Base-by-base conservation (phyloP, 495 filamentous ascomycete genomes). In the Hyaloscypha hepaticicola region DNA sequence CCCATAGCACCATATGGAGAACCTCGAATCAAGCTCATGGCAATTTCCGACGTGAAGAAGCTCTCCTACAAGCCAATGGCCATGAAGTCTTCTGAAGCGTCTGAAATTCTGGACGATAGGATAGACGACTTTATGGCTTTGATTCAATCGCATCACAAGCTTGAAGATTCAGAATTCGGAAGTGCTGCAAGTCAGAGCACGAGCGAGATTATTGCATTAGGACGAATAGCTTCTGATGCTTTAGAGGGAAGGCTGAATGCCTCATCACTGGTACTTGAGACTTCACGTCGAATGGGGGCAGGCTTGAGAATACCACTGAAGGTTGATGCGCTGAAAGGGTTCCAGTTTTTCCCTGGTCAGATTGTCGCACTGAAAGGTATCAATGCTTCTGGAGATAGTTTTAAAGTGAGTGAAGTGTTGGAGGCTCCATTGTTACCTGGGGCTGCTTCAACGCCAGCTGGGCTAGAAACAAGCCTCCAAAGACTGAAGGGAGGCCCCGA, bases 341-440 rank as follows among this genome's bases (percentile, higher is more conserved):
- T 87, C 76, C 89, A 92, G 66, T 92, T 98, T 80, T 97, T 99
- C 75, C 93, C 94, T 0, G 95, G 95, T 21, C 92, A 97, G 72
- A 96, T 97, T 55, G 89, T 96, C 22, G 95, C 93, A 9, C 77
- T 97, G 19, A 81, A 82, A 41, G 95, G 95, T 9, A 90, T 89
- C 70, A 98, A 98, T 71, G 87, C 92, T 6, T 90, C 90, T 19
- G 94, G 94, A 5, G 83, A 88, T 25, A 88, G 90, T 63, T 97
- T 99, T 67, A 83, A 86, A 0, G 91, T 96, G 49, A 85, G 82
- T 26, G 87, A 97, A 69, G 76, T 94, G 12, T 80, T 98, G 5
- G 78, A 86, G 2, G 74, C 92, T 11, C 94, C 95, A 6, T 77
- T 90, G 2, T 77, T 96, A 14, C 85, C 85, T 9, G 81, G 78